Conservation (phyloP, 1,139 yeast species). For the Scheffersomyces quercinus region DNA sequence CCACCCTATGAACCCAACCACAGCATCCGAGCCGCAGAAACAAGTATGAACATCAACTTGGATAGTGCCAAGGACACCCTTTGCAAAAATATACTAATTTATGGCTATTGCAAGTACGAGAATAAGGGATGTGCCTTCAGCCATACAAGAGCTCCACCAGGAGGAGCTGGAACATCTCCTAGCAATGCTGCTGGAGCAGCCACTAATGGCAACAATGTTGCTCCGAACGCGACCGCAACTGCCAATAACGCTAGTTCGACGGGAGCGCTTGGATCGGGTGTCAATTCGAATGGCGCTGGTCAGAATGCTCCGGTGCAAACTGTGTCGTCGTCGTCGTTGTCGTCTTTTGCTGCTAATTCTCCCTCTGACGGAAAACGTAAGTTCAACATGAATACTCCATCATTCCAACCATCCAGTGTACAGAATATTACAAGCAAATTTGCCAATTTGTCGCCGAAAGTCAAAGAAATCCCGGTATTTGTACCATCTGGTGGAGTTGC, state of each 20-base stretch:
- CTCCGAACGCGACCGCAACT: constrained; percentile 1
- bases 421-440: constrained; percentile 39
- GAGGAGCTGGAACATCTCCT: constrained; percentile 6
- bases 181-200: background rate
- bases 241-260: constrained; percentile 3
- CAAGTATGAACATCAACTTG: constrained; percentile 42
- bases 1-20: no score
- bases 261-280: background rate
- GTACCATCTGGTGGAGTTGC: constrained; percentile 37
- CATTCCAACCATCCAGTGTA: constrained; percentile 55
- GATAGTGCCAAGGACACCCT: constrained; percentile 74
- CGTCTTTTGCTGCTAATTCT: constrained; percentile 1
- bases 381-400: constrained; percentile 64
- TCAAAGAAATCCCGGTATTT: constrained; percentile 58
- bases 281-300: constrained; percentile 1
- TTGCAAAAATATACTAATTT: constrained; percentile 81
- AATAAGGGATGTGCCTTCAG: constrained; percentile 87
- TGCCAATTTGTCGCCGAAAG: constrained; percentile 51
- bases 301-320: background rate
- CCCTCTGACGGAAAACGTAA: constrained; percentile 34
- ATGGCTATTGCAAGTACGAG: constrained; percentile 87
- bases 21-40: background rate
- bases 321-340: constrained; percentile 3
- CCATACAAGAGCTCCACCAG: constrained; percentile 34
- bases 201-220: constrained; percentile 5